Conservation (phyloP, 2,329 filamentous ascomycete genomes). For the Nemania sp. region DNA sequence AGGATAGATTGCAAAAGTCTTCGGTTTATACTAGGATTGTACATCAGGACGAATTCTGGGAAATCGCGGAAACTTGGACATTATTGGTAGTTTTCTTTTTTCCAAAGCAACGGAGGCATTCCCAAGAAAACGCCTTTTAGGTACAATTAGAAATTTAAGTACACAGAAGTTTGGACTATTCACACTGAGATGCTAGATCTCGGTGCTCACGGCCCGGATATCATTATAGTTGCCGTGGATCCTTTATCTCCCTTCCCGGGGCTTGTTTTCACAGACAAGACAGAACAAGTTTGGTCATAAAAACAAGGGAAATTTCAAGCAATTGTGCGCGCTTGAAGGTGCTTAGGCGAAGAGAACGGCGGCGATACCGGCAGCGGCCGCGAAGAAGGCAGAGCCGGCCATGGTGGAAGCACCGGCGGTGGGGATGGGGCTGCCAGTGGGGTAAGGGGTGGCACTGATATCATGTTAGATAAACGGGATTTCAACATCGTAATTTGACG, state of each 20-base stretch:
- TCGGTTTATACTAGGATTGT: conserved; percentile 20
- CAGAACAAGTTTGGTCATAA: conserved; percentile 32
- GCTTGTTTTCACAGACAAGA: conserved; percentile 28
- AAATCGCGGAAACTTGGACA: not conserved
- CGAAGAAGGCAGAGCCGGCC: conserved; percentile 65
- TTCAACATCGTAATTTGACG: not conserved
- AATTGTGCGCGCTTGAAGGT: conserved; percentile 22
- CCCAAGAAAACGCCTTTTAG: conserved; percentile 26
- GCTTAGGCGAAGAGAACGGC: conserved; percentile 68
- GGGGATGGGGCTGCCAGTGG: conserved; percentile 51
- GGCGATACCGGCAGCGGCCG: conserved; percentile 66
- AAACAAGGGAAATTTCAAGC: conserved; percentile 44
- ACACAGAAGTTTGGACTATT: conserved; percentile 33
- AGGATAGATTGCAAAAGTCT: not conserved
- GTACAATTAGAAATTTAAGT: conserved; percentile 43
- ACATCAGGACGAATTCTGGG: conserved; percentile 12
- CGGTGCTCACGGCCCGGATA: conserved; percentile 19
- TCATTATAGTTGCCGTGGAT: conserved; percentile 30
- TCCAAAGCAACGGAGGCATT: conserved; percentile 16
- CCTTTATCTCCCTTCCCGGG: conserved; percentile 22
- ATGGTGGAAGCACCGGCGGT: conserved; percentile 66
- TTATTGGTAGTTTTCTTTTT: not conserved
- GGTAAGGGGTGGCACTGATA: conserved; percentile 51
- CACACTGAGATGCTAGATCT: not conserved
- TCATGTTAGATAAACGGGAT: not conserved